Conservation (phyloP, 495 filamentous ascomycete genomes). For the Jackrogersella multiformis region DNA sequence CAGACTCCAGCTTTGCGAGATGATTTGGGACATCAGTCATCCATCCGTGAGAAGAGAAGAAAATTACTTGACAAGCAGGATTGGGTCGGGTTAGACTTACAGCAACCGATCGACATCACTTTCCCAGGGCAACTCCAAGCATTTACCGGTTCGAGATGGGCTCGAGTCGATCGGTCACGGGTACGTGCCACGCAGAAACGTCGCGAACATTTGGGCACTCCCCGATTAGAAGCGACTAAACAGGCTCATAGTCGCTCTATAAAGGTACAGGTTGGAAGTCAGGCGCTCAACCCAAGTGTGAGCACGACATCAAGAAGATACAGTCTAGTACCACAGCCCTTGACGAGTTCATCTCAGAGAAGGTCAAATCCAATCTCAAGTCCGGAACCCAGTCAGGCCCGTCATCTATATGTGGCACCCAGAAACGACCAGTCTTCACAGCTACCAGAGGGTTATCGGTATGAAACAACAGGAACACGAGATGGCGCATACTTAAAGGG, state of each 20-base stretch:
- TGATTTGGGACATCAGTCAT: slow-evolving; percentile 5
- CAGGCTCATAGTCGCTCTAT: slow-evolving; percentile 18
- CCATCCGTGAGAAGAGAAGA: slow-evolving; percentile 34
- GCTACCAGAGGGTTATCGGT: background rate
- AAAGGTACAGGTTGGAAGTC: slow-evolving; percentile 52
- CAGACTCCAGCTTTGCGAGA: background rate
- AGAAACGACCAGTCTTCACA: background rate
- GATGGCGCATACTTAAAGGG: background rate
- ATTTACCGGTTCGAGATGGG: slow-evolving; percentile 38
- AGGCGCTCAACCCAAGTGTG: slow-evolving; percentile 44
- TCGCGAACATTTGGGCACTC: background rate
- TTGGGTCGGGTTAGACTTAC: slow-evolving; percentile 44
- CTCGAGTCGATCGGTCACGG: slow-evolving; percentile 11
- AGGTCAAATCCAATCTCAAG: slow-evolving; percentile 20
- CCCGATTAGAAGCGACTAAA: background rate
- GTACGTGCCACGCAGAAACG: slow-evolving; percentile 1
- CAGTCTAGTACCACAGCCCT: slow-evolving; percentile 12
- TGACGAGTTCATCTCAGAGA: slow-evolving; percentile 13
- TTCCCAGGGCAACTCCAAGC: slow-evolving; percentile 41
- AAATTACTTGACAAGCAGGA: slow-evolving; percentile 42
- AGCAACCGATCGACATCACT: slow-evolving; percentile 43
- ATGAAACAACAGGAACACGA: background rate
- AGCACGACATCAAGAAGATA: slow-evolving; percentile 26
- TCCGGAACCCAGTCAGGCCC: slow-evolving; percentile 19
- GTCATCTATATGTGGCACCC: slow-evolving; percentile 7